Evolutionary conservation across 306 rosid species (phyloP).

Genomic region (Cucumis hystrix): DNA sequence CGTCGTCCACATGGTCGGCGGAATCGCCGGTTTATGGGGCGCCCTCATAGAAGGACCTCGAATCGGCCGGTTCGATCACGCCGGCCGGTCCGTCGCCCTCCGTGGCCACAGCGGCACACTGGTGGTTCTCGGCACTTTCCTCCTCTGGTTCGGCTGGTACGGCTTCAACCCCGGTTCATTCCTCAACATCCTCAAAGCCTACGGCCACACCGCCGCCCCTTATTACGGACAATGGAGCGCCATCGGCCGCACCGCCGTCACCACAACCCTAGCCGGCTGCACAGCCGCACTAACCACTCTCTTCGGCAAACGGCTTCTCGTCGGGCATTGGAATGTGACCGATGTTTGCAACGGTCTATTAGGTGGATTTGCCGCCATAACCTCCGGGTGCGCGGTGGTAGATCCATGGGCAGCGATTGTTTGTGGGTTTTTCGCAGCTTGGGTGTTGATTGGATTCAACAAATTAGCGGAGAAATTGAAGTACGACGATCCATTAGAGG

Average conservation of each 20-base stretch:
- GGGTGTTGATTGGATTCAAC: slow-evolving; percentile 42
- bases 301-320: slow-evolving; percentile 32
- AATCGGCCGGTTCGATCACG: slow-evolving; percentile 36
- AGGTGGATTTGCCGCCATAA: slow-evolving; percentile 56
- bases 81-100: slow-evolving; percentile 23
- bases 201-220: slow-evolving; percentile 21
- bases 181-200: slow-evolving; percentile 26
- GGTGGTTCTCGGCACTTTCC: slow-evolving; percentile 38
- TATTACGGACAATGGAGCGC: slow-evolving; percentile 56
- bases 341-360: slow-evolving; percentile 51
- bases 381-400: slow-evolving; percentile 41
- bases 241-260: slow-evolving; percentile 46
- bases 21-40: slow-evolving; percentile 53
- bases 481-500: slow-evolving; percentile 52
- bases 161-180: slow-evolving; percentile 64
- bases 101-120: slow-evolving; percentile 44
- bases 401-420: slow-evolving; percentile 56
- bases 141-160: slow-evolving; percentile 60
- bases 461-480: slow-evolving; percentile 25
- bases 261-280: slow-evolving; percentile 48
- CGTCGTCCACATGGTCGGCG: slow-evolving; percentile 55
- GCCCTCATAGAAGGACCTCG: slow-evolving; percentile 48
- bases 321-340: slow-evolving; percentile 43
- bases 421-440: slow-evolving; percentile 52
- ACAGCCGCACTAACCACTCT: slow-evolving; percentile 32